Evolutionary conservation across 2,329 filamentous ascomycete genomes (phyloP), one percentile per base, ranked within the genome.

Genomic region (Pseudogymnoascus sp.): DNA sequence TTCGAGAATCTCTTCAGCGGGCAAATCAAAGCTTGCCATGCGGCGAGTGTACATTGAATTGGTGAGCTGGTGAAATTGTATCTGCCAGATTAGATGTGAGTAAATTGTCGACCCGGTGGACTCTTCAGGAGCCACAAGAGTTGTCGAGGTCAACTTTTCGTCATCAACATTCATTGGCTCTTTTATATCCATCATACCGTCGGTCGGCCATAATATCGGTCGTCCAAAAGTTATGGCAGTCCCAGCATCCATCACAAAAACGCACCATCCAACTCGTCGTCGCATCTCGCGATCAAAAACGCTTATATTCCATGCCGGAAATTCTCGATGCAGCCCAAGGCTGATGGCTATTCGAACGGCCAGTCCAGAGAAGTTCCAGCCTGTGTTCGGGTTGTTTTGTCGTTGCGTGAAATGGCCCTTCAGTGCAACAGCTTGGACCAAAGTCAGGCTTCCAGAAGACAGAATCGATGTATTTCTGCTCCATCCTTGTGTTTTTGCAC

Each of bases 331-430:
- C 0, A 80, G 71, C 0, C 78, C 77, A 14, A 80, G 65, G 1
- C 77, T 77, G 11, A 79, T 71, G 0, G 77, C 78, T 72, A 79
- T 76, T n/a, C 77, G 72, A 4, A 75, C 72, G 4, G 78, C 78
- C 14, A 79, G 73, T 2, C 78, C 78, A 25, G 78, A 71, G 47
- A 77, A 77, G 62, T 78, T 79, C 60, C 76, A 79, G 6, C 77
- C 77, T 0, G 77, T 79, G 61, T 80, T 79, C 9, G 77, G 78
- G 18, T 77, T 74, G 65, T 79, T 76, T 22, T 75, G 72, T 63
- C 79, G 79, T 62, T 80, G 78, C 8, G 77, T 71, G 62, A 78
- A 76, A 39, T 79, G 78, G 25, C 68, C 69, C 12, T 72, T 57
- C 6, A 73, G 63, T 8, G 70, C 61, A 20, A 73, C 62, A 3